Evolutionary conservation across 495 filamentous ascomycete species (phyloP), one percentile per base, ranked within the genome.

Genomic region (Penicillium nucicola): DNA sequence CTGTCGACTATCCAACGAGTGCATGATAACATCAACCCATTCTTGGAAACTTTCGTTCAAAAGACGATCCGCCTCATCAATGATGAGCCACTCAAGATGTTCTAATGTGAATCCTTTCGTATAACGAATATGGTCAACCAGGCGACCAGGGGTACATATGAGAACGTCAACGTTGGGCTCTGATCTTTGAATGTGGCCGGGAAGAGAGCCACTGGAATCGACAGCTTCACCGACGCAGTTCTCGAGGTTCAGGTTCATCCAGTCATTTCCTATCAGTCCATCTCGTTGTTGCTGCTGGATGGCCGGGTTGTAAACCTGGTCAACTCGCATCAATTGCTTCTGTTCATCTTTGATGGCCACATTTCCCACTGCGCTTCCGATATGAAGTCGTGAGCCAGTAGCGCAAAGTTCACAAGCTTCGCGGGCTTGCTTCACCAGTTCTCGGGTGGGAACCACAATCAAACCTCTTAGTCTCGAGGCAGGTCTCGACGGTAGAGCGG

Each of bases 31-130:
- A 42, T 85, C 82, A 5, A 95, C 76, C 90, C 92, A 97, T 58
- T 93, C 86, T 60, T 97, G 92, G 64, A 92, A 97, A 54, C 86
- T 90, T 63, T 96, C 88, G 15, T 90, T 87, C 3, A 97, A 83
- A 6, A 97, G 72, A 54, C 92, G 84, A 67, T 97, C 93, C 0
- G 92, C 93, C 70, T 98, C 93, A 60, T 98, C 93, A 25, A 97
- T 87, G 15, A 95, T 82, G 15, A 92, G 76, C 90, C 90, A 97
- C 54, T 85, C 79, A 5, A 93, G 76, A 67, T 85, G 78, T 30
- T 84, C 76, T 41, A 91, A 73, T 3, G 76, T 82, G 60, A 96
- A 95, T 2, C 92, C 88, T 10, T 81, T 80, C 3, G 93, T 96
- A 52, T 84, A 80, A 47, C 84, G 83, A 46, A 97, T 76, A 70